Evolutionary conservation across 2,329 filamentous ascomycete genomes (phyloP).

Genomic region (Fusarium sacchari): DNA sequence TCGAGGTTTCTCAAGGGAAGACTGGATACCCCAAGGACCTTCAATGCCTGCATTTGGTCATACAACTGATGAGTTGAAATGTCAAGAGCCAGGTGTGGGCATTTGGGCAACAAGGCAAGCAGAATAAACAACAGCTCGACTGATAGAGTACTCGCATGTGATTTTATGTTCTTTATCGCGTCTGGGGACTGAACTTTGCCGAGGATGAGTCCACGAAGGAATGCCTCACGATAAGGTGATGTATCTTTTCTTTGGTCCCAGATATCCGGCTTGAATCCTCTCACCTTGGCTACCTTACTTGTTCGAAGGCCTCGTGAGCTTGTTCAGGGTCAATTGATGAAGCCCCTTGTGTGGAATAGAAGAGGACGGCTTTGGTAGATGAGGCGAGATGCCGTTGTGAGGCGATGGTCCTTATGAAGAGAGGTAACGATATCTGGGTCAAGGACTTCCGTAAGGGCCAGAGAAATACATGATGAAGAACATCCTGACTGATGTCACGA

Average conservation of each 20-base stretch:
- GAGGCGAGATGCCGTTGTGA: conserved; percentile 10
- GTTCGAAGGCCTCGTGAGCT: not conserved
- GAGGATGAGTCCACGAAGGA: conserved; percentile 6
- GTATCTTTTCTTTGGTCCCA: not conserved
- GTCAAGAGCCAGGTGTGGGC: conserved; percentile 7
- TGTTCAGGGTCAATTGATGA: not conserved
- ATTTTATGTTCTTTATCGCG: not conserved
- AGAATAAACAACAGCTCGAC: not conserved
- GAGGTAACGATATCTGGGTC: not conserved
- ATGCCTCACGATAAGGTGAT: not conserved
- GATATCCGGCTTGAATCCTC: not conserved
- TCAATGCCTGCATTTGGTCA: not conserved
- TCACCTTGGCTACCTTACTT: not conserved
- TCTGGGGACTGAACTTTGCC: not conserved
- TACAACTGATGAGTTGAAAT: not conserved
- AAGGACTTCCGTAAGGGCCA: not conserved
- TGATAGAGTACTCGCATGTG: not conserved
- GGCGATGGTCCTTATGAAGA: conserved; percentile 12
- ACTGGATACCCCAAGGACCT: not conserved
- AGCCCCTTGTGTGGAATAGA: not conserved
- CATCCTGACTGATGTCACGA: conserved; percentile 3
- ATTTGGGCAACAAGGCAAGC: not conserved
- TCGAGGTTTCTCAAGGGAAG: conserved; percentile 12
- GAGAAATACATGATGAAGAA: conserved; percentile 30
- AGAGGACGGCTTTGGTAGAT: not conserved